These are phyloP conservation scores for Magnaporthiopsis poae DNA, from an alignment of 2,329 filamentous ascomycete genomes.

Conservation along the genomic window DNA sequence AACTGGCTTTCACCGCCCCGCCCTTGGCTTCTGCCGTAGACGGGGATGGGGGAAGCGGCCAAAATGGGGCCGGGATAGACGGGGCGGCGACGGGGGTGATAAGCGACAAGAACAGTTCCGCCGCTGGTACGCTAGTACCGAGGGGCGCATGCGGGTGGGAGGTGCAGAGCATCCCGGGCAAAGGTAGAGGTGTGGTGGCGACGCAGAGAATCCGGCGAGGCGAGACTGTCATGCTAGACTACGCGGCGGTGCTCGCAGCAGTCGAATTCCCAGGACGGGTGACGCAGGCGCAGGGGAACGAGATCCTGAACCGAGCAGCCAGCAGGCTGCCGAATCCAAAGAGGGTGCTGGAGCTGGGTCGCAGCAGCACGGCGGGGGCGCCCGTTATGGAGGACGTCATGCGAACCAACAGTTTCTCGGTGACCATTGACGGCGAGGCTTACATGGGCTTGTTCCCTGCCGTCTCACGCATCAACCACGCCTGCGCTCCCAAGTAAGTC, in stretches of 20 bases:
- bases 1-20: constrained; percentile 13
- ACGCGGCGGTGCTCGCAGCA: constrained; percentile 21
- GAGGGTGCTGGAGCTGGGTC: constrained; percentile 19
- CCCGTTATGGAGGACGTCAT: constrained; percentile 24
- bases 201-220: constrained; percentile 19
- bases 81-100: not conserved
- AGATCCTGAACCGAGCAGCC: constrained; percentile 20
- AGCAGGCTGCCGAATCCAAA: constrained; percentile 20
- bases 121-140: not conserved
- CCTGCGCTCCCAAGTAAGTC: constrained; percentile 17
- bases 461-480: constrained; percentile 20
- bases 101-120: not conserved
- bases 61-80: not conserved
- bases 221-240: constrained; percentile 22
- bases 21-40: constrained; percentile 5
- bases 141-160: constrained; percentile 16
- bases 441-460: constrained; percentile 17
- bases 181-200: constrained; percentile 23
- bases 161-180: constrained; percentile 21
- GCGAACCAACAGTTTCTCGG: constrained; percentile 25
- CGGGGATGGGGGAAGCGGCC: not conserved
- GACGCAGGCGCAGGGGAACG: constrained; percentile 20
- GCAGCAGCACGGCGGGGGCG: constrained; percentile 16
- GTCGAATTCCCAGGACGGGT: constrained; percentile 22
- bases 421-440: constrained; percentile 15